Conservation (phyloP, 352 stramenopile species). For the Phytophthora citrophthora region DNA sequence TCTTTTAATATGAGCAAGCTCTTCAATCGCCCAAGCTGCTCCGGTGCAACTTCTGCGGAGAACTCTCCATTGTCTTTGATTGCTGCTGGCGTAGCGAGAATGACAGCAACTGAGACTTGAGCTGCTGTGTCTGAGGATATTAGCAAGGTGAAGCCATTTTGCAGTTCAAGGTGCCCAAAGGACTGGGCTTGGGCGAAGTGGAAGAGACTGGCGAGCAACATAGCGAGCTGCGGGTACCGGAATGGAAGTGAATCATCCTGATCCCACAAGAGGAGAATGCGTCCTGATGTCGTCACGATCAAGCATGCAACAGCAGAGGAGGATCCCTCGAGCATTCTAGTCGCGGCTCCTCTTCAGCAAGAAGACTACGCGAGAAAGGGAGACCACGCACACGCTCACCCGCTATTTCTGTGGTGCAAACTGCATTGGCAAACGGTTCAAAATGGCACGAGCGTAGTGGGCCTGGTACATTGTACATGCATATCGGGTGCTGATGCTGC, state of each 20-base stretch:
- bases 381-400: background rate
- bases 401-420: constrained; percentile 22
- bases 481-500: constrained; percentile 2
- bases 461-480: too few species aligned
- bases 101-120: constrained; percentile 50
- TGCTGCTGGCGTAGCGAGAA: constrained; percentile 34
- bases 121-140: constrained; percentile 41
- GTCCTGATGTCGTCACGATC: constrained; percentile 57
- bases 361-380: constrained; percentile 2
- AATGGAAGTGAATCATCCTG: constrained; percentile 50
- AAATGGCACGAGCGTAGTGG: constrained; percentile 13
- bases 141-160: constrained; percentile 44
- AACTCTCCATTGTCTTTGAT: background rate
- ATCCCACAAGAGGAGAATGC: constrained; percentile 54
- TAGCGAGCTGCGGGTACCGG: constrained; percentile 44
- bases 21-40: constrained; percentile 47
- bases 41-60: constrained; percentile 6
- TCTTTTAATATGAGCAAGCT: constrained; percentile 53
- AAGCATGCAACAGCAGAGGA: constrained; percentile 45
- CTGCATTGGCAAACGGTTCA: constrained; percentile 6
- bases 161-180: constrained; percentile 46
- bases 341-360: background rate
- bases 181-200: constrained; percentile 52
- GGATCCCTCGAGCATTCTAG: constrained; percentile 15
- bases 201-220: constrained; percentile 65